These are phyloP conservation scores for Hemisphaericaspora subhashii DNA, from an alignment of 1,139 yeast species.

Conservation along the genomic window DNA sequence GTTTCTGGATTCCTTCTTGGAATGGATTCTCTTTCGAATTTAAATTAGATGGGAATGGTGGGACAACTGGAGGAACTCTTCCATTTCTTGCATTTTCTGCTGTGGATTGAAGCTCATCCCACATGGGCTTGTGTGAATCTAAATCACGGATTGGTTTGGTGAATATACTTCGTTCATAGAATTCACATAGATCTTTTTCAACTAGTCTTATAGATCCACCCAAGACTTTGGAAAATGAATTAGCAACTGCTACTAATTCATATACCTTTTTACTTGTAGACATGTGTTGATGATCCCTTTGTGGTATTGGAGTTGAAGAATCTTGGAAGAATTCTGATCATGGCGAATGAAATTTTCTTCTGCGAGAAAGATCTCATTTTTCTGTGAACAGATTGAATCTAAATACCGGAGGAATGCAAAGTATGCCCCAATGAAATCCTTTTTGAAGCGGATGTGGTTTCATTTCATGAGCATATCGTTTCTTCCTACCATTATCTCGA, in stretches of 20 bases:
- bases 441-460: no score
- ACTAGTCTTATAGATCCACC: conserved; percentile 23
- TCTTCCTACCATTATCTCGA: no score
- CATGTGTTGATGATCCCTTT: conserved; percentile 10
- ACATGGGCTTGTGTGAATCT: conserved; percentile 24
- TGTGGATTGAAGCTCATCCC: conserved; percentile 26
- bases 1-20: conserved; percentile 12
- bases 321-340: no score
- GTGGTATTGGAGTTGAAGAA: no score
- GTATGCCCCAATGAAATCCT: no score
- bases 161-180: conserved; percentile 20
- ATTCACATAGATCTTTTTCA: conserved; percentile 20
- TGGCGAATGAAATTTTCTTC: background rate
- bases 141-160: conserved; percentile 21
- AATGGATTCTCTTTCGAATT: conserved; percentile 8
- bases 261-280: conserved; percentile 18
- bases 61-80: background rate
- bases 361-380: background rate
- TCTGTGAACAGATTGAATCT: background rate
- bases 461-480: no score
- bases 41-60: conserved; percentile 4
- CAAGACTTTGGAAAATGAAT: conserved; percentile 26
- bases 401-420: no score
- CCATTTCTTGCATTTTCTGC: conserved; percentile 22
- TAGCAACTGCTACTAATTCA: conserved; percentile 29